Base-by-base conservation (phyloP, 2,329 filamentous ascomycete genomes). In the Celoporthe dispersa region DNA sequence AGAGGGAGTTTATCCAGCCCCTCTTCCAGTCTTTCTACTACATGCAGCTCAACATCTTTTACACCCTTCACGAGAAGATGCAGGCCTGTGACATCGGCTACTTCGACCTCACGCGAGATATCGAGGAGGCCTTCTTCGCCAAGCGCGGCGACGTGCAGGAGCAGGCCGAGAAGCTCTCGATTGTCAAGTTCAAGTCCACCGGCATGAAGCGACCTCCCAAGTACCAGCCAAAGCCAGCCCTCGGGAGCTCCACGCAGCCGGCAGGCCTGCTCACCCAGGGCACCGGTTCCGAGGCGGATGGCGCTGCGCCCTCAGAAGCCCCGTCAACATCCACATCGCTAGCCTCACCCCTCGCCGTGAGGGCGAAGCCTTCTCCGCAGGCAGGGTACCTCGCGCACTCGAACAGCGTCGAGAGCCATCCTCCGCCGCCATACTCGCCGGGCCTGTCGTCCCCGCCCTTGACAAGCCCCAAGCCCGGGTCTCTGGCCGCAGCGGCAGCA, bases 11-110 rank as follows among this genome's bases (percentile, higher is more conserved):
- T 80, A 99, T 99, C 80, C 91, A 93, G 75, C 96, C 96, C 2
- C 88, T 99, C 9, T 99, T 99, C 86, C 96, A 98, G 80, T 97
- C 93, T 12, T 99, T 99, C 84, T 99, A 99, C 83, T 99, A 98
- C 85, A 99, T 99, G 96, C 96, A 99, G 81, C 88, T 99, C 74
- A 99, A 99, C 81, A 93, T 99, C 74, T 99, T 98, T 81, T 99
- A 99, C 82, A 99, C 96, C 0, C 86, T 99, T 67, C 96, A 99
- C 80, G 95, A 98, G 82, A 94, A 91, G 82, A 99, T 99, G 96
- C 96, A 99, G 83, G 90, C 88, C 74, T 94, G 97, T 80, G 94
- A 98, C 78, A 99, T 99, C 78, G 94, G 94, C 72, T 99, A 99
- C 83, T 99, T 99, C 81, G 93, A 99, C 80, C 87, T 99, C 66